phyloP scores from a whole-genome alignment of 2,329 filamentous ascomycete species.

The Hymenoscyphus fructigenus region DNA sequence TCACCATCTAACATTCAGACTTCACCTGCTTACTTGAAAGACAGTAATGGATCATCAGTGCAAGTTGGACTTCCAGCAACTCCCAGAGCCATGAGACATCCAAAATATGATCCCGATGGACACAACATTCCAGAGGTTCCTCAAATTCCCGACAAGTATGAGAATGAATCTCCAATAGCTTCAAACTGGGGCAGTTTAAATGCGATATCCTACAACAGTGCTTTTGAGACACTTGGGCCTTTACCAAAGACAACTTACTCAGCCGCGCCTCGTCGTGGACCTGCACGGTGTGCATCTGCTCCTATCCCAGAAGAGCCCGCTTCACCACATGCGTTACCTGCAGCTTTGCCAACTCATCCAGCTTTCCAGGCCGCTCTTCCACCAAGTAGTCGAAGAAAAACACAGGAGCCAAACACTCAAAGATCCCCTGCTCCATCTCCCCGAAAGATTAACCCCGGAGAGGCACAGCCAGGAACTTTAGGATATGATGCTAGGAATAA shows the following conservation, averaged over 20 bases:
- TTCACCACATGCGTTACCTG: constrained; percentile 35
- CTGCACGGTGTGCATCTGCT: constrained; percentile 62
- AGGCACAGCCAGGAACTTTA: constrained; percentile 34
- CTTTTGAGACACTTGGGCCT: constrained; percentile 33
- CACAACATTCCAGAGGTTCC: constrained; percentile 58
- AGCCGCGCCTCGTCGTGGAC: constrained; percentile 47
- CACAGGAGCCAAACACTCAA: constrained; percentile 25
- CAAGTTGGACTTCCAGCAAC: constrained; percentile 84
- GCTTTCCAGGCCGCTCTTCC: constrained; percentile 41
- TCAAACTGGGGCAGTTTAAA: constrained; percentile 29
- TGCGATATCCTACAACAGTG: constrained; percentile 28
- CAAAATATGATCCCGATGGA: constrained; percentile 62
- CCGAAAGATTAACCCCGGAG: constrained; percentile 35
- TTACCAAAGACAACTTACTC: constrained; percentile 38
- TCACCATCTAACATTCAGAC: constrained; percentile 38
- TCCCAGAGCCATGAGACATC: constrained; percentile 84
- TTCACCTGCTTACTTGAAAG: constrained; percentile 39
- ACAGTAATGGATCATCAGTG: constrained; percentile 48
- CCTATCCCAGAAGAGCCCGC: constrained; percentile 48
- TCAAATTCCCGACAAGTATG: constrained; percentile 49
- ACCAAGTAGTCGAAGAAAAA: constrained; percentile 36
- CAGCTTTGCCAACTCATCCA: constrained; percentile 42
- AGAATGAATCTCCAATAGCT: constrained; percentile 21
- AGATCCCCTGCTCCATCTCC: constrained; percentile 26
- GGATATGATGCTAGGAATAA: constrained; percentile 34